phyloP scores from a whole-genome alignment of 371 early-diverging fungal species.

The Lichtheimia ramosa region DNA sequence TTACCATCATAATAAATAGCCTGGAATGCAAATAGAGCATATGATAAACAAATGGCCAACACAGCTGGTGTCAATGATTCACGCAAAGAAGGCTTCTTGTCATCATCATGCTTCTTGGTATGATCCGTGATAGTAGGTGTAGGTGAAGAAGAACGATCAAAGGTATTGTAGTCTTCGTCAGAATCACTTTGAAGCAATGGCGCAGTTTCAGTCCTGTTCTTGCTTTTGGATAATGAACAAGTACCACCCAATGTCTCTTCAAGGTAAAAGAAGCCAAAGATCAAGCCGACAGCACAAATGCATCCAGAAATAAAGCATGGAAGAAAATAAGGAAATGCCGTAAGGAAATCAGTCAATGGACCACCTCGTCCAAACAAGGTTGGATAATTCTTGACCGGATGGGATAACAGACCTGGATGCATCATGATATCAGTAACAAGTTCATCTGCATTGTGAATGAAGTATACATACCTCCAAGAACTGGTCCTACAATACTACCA shows the following conservation, averaged over 20 bases:
- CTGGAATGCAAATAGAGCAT: conserved; percentile 40
- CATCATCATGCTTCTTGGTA: not conserved
- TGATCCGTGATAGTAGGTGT: conserved; percentile 10
- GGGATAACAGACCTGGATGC: conserved; percentile 57
- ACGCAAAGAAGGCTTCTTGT: conserved; percentile 19
- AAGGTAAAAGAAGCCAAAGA: conserved; percentile 68
- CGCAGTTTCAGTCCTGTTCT: not conserved
- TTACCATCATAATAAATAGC: conserved; percentile 45
- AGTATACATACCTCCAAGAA: conserved; percentile 59
- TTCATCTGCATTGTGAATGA: not conserved
- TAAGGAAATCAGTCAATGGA: conserved; percentile 54
- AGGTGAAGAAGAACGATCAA: conserved; percentile 9
- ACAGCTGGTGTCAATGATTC: conserved; percentile 42
- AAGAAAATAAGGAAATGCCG: conserved; percentile 78
- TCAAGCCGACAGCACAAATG: conserved; percentile 63
- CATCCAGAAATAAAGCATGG: conserved; percentile 78
- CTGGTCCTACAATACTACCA: conserved; percentile 68
- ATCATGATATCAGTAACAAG: not conserved
- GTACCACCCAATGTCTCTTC: conserved; percentile 64
- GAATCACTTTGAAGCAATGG: not conserved
- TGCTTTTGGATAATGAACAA: too few species aligned
- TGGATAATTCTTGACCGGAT: conserved; percentile 74
- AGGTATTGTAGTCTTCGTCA: conserved; percentile 6
- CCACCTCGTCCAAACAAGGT: conserved; percentile 61
- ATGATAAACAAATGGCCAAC: conserved; percentile 30